These are phyloP conservation scores for Persicaria tinctoria DNA, from an alignment of 148 eudicot genomes.

Conservation along the genomic window DNA sequence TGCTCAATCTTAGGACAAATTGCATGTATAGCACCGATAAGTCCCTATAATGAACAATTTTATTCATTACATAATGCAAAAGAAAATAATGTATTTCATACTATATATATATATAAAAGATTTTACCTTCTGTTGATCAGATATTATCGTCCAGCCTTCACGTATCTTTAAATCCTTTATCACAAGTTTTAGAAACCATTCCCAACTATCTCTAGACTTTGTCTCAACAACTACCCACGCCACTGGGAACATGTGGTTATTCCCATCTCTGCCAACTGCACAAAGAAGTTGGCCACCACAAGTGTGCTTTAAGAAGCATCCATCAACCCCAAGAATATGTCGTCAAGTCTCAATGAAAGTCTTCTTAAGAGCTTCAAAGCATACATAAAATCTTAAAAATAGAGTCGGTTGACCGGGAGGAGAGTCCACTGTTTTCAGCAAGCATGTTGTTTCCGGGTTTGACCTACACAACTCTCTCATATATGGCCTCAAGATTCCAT, in stretches of 20 bases:
- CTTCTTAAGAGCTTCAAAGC: constrained; percentile 6
- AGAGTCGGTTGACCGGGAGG: too few species aligned
- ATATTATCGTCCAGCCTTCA: background rate
- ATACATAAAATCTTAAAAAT: background rate
- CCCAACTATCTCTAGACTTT: constrained; percentile 1
- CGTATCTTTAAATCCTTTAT: background rate
- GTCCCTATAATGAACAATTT: background rate
- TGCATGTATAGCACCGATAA: background rate
- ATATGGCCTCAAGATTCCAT: background rate
- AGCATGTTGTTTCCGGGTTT: background rate
- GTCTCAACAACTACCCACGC: constrained; percentile 6
- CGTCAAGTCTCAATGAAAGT: background rate
- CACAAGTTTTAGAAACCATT: background rate
- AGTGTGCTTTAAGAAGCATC: constrained; percentile 7
- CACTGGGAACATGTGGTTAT: constrained; percentile 4
- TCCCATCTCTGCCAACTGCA: constrained; percentile 9
- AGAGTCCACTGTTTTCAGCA: background rate
- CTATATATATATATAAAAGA: background rate
- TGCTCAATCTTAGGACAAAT: background rate
- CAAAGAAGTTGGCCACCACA: constrained; percentile 15
- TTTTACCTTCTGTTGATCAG: background rate
- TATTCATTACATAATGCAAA: too few species aligned
- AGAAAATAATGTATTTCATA: background rate
- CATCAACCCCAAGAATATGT: constrained; percentile 12
- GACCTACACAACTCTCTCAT: background rate